Base-by-base conservation (phyloP, 1,284 basidiomycete genomes). In the Volvariella volvacea region DNA sequence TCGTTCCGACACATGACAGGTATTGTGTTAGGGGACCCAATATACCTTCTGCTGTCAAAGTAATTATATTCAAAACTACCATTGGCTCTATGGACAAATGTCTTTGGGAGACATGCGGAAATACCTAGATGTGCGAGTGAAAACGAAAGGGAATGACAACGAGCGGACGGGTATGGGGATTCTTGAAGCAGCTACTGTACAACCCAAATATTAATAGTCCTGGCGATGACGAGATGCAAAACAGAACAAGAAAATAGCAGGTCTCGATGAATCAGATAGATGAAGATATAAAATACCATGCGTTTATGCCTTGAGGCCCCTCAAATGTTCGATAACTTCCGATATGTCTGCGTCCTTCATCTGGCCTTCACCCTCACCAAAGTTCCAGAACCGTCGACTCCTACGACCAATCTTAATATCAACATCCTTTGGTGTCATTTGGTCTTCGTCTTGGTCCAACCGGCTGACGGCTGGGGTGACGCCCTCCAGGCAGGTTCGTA, bases 1-100 rank as follows among this genome's bases (percentile, higher is more conserved):
- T 90, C 85, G 34, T 95, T 87, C 68, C 80, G 96, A 50, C 93
- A 98, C 70, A 79, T 98, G 75, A 86, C 90, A 41, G 84, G 80
- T 59, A 83, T 99, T 48, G 91, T 95, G 15, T 80, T 98, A 20
- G 93, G 94, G 20, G 90, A 95, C 59, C 88, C 93, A 51, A 78
- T 98, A 48, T 98, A 92, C 66, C 71, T 97, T 42, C 74, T 98
- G 34, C 77, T 97, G 66, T 78, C 93, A 55, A 86, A 83, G 70
- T 92, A 63, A 57, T 52, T 41, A 25, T 20, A 15, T 36, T 6
- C n/a, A 15, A 36, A 15, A 20, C 10, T 7, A 41, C 22, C 25
- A n/a, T n/a, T n/a, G n/a, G n/a, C n/a, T n/a, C n/a, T n/a, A n/a
- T n/a, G n/a, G n/a, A n/a, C n/a, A n/a, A n/a, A n/a, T n/a, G n/a